Conservation (phyloP, 495 filamentous ascomycete species). For the Podospora pseudopauciseta region DNA sequence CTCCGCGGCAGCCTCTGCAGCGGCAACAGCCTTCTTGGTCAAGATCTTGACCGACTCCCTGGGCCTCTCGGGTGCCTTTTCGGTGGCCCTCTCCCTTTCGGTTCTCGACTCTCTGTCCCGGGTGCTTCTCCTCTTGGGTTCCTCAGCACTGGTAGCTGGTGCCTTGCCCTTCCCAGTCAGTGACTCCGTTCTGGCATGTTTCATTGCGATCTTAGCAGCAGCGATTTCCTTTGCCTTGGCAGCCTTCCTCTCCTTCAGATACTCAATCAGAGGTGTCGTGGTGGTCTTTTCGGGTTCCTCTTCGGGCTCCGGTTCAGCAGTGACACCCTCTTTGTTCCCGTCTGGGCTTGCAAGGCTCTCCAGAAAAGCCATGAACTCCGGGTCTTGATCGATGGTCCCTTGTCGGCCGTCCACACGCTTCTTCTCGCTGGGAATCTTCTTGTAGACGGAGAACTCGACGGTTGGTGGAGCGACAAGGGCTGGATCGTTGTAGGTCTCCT, state of each 20-base stretch:
- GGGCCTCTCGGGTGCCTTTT: constrained; percentile 57
- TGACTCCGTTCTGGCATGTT: constrained; percentile 47
- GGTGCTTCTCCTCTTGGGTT: constrained; percentile 47
- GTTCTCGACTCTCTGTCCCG: constrained; percentile 32
- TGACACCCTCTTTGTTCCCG: constrained; percentile 38
- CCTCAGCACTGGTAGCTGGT: constrained; percentile 44
- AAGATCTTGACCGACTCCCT: constrained; percentile 80
- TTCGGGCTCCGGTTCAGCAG: constrained; percentile 48
- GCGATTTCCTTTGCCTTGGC: constrained; percentile 72
- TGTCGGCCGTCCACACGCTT: constrained; percentile 77
- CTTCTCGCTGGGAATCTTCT: constrained; percentile 65
- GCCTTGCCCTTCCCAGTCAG: constrained; percentile 50
- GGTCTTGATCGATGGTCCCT: constrained; percentile 93
- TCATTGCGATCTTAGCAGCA: constrained; percentile 42
- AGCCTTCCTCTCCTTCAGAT: constrained; percentile 83
- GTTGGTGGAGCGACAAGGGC: constrained; percentile 68
- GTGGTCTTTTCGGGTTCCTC: constrained; percentile 56
- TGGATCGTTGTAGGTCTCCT: constrained; percentile 61
- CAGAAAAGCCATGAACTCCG: constrained; percentile 90
- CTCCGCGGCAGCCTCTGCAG: constrained; percentile 8
- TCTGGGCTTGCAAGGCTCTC: constrained; percentile 80
- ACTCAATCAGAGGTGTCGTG: constrained; percentile 87
- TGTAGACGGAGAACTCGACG: constrained; percentile 78
- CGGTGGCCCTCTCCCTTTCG: constrained; percentile 59
- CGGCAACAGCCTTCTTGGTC: constrained; percentile 56